phyloP scores from a whole-genome alignment of 1,139 yeast species.

The Yamadazyma membranifaciens region DNA sequence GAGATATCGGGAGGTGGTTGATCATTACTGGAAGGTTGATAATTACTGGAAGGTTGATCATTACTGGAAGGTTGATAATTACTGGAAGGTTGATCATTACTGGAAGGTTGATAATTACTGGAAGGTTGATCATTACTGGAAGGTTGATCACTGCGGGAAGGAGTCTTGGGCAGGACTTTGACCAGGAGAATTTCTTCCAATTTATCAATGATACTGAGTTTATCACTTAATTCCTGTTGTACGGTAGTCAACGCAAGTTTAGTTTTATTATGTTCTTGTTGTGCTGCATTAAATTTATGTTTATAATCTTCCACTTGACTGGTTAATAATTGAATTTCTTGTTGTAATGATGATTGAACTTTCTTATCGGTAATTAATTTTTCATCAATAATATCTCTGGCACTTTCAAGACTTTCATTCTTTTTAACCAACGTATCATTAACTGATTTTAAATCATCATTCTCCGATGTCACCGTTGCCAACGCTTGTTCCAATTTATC shows the following conservation, averaged over 20 bases:
- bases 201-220: background rate
- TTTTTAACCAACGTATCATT: constrained; percentile 3
- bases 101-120: too few relatives aligned
- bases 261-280: background rate
- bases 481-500: background rate
- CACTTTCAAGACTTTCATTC: constrained; percentile 3
- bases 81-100: too few relatives aligned
- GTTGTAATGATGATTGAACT: background rate
- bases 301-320: background rate
- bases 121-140: too few relatives aligned
- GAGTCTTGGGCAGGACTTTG: background rate
- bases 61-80: too few relatives aligned
- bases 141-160: too few relatives aligned
- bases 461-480: background rate
- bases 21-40: too few relatives aligned
- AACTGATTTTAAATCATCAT: background rate
- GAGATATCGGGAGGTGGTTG: too few relatives aligned
- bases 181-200: background rate
- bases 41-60: too few relatives aligned
- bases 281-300: background rate
- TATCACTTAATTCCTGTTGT: background rate
- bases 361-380: constrained; percentile 5
- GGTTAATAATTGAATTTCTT: background rate
- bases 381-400: constrained; percentile 8
- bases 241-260: background rate